Conservation (phyloP, 2,329 filamentous ascomycete species). For the Lecanicillium sp. region DNA sequence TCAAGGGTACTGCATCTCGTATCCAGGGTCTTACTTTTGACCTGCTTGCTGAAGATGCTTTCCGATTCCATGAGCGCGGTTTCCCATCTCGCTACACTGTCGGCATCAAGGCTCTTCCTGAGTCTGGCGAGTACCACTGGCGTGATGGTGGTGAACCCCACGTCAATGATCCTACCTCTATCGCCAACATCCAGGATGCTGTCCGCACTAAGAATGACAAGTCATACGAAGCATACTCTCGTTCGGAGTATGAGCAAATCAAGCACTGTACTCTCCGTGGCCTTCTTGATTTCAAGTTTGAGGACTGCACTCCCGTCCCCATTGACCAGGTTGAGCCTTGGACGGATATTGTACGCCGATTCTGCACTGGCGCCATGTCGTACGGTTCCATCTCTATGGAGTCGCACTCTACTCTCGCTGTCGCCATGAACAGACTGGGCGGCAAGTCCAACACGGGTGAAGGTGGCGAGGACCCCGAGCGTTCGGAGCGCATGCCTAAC, state of each 20-base stretch:
- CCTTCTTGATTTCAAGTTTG: constrained; percentile 92
- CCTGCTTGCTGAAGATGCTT: constrained; percentile 86
- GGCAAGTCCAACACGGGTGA: constrained; percentile 98
- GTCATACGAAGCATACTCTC: constrained; percentile 94
- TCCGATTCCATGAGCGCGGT: constrained; percentile 89
- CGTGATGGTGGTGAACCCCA: constrained; percentile 92
- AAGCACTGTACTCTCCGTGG: constrained; percentile 93
- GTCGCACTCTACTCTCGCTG: constrained; percentile 88
- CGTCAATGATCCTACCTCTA: constrained; percentile 88
- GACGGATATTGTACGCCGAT: constrained; percentile 94
- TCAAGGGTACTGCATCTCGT: constrained; percentile 86
- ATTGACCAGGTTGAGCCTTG: constrained; percentile 97
- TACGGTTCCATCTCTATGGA: constrained; percentile 99
- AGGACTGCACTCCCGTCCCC: constrained; percentile 73
- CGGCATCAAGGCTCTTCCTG: constrained; percentile 70
- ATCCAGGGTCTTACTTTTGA: constrained; percentile 94
- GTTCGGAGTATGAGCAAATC: constrained; percentile 90
- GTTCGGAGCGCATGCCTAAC: constrained; percentile 77
- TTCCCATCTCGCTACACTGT: constrained; percentile 76
- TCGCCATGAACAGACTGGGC: constrained; percentile 93
- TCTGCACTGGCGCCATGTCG: constrained; percentile 96
- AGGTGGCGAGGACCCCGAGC: constrained; percentile 91
- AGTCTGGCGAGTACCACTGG: constrained; percentile 98
- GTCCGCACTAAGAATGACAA: constrained; percentile 97
- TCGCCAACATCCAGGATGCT: constrained; percentile 95